Base-by-base conservation (phyloP, 768 basidiomycete genomes). In the Xerocomus potaroensis region DNA sequence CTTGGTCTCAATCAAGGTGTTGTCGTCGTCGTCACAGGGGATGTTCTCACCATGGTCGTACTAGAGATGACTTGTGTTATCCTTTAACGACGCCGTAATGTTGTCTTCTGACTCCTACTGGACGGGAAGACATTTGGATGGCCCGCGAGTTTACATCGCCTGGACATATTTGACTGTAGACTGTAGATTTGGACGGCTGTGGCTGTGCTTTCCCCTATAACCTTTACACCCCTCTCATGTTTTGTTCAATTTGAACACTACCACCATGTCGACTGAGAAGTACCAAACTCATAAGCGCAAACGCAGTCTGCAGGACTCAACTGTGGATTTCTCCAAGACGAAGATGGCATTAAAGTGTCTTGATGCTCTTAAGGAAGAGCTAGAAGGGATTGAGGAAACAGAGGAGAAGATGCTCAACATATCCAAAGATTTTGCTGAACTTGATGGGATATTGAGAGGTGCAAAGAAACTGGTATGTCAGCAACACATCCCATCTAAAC, bases 81-180 rank as follows among this genome's bases (percentile, higher is more conserved):
- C 69, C 56, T 72, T 74, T 30, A 54, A 47, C 11, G 65, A 55
- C 27, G 57, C 31, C 3, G 64, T 64, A 15, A 72, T 65, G 51
- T 86, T 83, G 54, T 87, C 85, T 56, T 87, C 84, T 24, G 75
- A 74, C 50, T 87, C 85, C 60, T 88, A 86, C 62, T 89, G 86
- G 3, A 87, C 76, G n/a, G 86, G 86, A 21, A 89, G 71, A 14
- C 84, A 85, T 27, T 84, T 74, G 62, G 87, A 84, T 1, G 86
- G 80, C 18, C 80, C 79, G 18, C 83, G 79, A 5, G 75, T 70
- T 60, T 61, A 62, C 55, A 76, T 71, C 9, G 72, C 62, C 56
- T 80, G 81, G 43, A 75, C n/a, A n/a, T n/a, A n/a, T n/a, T n/a
- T n/a, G n/a, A n/a, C n/a, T n/a, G n/a, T n/a, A n/a, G n/a, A n/a